Conservation (phyloP, 768 basidiomycete genomes). For the Hygrophorus pudorinus region DNA sequence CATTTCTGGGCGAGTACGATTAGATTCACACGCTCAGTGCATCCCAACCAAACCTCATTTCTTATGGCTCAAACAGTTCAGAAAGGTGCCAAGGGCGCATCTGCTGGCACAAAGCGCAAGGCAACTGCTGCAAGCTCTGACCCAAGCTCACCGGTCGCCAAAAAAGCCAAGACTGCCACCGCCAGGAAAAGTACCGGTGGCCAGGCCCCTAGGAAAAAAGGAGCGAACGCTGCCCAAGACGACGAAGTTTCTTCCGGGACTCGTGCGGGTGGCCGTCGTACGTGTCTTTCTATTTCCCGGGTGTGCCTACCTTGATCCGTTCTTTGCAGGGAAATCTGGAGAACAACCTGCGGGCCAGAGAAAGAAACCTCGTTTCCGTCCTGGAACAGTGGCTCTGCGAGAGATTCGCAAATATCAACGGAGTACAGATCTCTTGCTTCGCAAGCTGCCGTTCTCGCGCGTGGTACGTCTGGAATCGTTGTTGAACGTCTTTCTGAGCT, state of each 20-base stretch:
- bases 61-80: slow-evolving; percentile 66
- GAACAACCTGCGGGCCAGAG: neutral
- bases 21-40: slow-evolving; percentile 3
- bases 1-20: too few species aligned
- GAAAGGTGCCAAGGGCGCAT: slow-evolving; percentile 36
- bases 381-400: slow-evolving; percentile 81
- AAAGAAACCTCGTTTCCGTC: slow-evolving; percentile 55
- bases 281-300: slow-evolving; percentile 1
- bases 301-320: neutral
- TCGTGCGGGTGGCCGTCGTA: slow-evolving; percentile 1
- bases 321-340: slow-evolving; percentile 2
- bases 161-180: slow-evolving; percentile 45
- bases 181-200: slow-evolving; percentile 85
- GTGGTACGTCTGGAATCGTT: slow-evolving; percentile 45
- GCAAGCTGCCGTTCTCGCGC: slow-evolving; percentile 86
- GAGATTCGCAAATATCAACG: slow-evolving; percentile 95
- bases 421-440: slow-evolving; percentile 79
- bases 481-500: neutral
- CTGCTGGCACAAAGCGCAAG: slow-evolving; percentile 37
- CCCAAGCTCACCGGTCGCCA: slow-evolving; percentile 37
- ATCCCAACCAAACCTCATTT: slow-evolving; percentile 7
- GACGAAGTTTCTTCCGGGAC: neutral
- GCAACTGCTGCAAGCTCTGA: slow-evolving; percentile 31
- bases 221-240: neutral
- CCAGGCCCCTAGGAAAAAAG: slow-evolving; percentile 29